Percentiles rank a stretch among this genome's conserved stretches.
Conservation (phyloP, 371 early-diverging fungal genomes). For the Syncephalis plumigaleata region DNA sequence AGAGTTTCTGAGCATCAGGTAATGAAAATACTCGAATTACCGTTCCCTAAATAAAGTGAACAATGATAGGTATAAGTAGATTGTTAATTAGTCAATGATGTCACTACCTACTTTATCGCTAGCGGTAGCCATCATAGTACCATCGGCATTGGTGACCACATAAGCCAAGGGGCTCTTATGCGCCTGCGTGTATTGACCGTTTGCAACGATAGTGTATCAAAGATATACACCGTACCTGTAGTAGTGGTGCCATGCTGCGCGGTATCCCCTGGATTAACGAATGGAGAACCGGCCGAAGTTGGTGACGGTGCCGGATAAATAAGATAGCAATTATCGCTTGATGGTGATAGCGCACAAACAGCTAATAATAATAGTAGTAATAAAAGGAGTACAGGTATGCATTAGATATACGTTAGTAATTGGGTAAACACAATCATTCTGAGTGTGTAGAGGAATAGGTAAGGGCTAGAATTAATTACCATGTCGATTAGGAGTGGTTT, state of each 20-base stretch:
- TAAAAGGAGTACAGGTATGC: too few relatives aligned
- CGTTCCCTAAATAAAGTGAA: slow-evolving; percentile 48
- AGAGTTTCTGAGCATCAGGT: slow-evolving; percentile 73
- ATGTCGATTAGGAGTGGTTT: slow-evolving; percentile 78
- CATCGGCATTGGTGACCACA: slow-evolving; percentile 74
- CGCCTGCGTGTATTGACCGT: slow-evolving; percentile 81
- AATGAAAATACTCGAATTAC: slow-evolving; percentile 89
- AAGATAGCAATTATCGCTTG: slow-evolving; percentile 82
- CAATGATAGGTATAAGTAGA: neutral
- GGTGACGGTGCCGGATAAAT: slow-evolving; percentile 69
- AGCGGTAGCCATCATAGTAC: slow-evolving; percentile 84
- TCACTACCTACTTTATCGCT: slow-evolving; percentile 65
- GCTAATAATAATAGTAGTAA: slow-evolving; percentile 37
- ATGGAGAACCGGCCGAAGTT: slow-evolving; percentile 25
- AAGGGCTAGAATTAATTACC: slow-evolving; percentile 22
- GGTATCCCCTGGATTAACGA: slow-evolving; percentile 11
- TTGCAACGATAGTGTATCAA: slow-evolving; percentile 69
- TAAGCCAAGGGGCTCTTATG: slow-evolving; percentile 77
- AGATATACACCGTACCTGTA: slow-evolving; percentile 75
- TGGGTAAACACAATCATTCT: neutral
- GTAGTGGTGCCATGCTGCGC: slow-evolving; percentile 9
- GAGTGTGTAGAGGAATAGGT: neutral
- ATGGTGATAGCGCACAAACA: slow-evolving; percentile 83
- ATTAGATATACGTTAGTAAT: too few relatives aligned
- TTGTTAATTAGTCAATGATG: neutral